These are phyloP conservation scores for Mrakia gelida DNA, from an alignment of 768 basidiomycete species.

Conservation along the genomic window DNA sequence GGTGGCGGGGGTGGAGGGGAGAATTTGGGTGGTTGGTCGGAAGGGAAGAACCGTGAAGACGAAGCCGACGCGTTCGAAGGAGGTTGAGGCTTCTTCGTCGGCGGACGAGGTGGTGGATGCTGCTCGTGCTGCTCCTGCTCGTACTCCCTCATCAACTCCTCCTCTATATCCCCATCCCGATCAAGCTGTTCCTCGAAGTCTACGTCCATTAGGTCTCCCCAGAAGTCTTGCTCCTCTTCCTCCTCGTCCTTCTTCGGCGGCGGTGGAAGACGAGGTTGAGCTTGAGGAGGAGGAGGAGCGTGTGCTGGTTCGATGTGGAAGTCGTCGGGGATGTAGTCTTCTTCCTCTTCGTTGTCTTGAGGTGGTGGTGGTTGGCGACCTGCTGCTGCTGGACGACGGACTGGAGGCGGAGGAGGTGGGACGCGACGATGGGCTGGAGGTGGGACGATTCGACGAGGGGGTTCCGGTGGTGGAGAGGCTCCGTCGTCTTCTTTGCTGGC, in stretches of 20 bases:
- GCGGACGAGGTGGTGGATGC: too few species aligned
- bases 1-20: not conserved
- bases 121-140: too few species aligned
- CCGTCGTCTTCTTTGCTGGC: not conserved
- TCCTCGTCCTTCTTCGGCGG: not conserved
- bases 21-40: not conserved
- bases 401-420: not conserved
- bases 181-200: not conserved
- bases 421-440: not conserved
- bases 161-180: not conserved
- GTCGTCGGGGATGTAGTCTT: slow-evolving; percentile 30
- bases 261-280: not conserved
- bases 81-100: not conserved
- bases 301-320: slow-evolving; percentile 21
- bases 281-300: not conserved
- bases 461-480: too few species aligned
- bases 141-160: not conserved
- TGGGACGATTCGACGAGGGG: not conserved
- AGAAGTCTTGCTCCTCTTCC: not conserved
- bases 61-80: too few species aligned
- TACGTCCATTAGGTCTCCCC: not conserved
- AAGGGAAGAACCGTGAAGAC: too few species aligned
- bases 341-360: not conserved
- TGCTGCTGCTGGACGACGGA: not conserved
- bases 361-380: not conserved